Evolutionary conservation across 176 grass and related monocot species (phyloP).

Genomic region (Lolium multiflorum): DNA sequence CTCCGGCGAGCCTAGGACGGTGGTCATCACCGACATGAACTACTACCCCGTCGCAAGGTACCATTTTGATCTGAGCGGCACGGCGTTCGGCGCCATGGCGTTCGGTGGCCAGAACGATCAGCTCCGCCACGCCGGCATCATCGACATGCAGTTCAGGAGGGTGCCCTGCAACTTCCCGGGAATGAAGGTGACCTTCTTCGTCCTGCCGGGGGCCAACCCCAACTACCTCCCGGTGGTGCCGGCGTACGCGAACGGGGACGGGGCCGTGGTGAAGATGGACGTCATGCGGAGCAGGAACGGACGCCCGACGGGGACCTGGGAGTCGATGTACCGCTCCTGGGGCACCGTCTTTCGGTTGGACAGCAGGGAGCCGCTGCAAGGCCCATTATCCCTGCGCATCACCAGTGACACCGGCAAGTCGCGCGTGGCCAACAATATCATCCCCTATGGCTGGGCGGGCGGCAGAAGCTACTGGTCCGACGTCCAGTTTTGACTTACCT

Average conservation of each 20-base stretch:
- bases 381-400: conserved; percentile 33
- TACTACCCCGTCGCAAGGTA: conserved; percentile 56
- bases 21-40: conserved; percentile 77
- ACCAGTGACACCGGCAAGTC: conserved; percentile 58
- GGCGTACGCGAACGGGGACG: neutral
- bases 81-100: conserved; percentile 69
- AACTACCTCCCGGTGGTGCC: conserved; percentile 11
- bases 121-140: conserved; percentile 68
- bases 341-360: conserved; percentile 58
- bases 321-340: neutral
- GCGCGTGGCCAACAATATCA: conserved; percentile 57
- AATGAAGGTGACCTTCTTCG: conserved; percentile 6
- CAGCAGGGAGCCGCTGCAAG: neutral
- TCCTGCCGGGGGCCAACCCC: conserved; percentile 13
- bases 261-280: neutral
- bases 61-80: conserved; percentile 80
- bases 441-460: conserved; percentile 54
- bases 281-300: neutral
- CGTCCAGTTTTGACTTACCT: neutral
- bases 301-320: neutral
- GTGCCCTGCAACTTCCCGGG: conserved; percentile 22
- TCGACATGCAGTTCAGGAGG: conserved; percentile 66
- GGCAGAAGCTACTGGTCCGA: neutral
- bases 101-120: conserved; percentile 39
- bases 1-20: conserved; percentile 64